Evolutionary conservation across 1,139 yeast species (phyloP).

Genomic region (Geotrichum candidum): DNA sequence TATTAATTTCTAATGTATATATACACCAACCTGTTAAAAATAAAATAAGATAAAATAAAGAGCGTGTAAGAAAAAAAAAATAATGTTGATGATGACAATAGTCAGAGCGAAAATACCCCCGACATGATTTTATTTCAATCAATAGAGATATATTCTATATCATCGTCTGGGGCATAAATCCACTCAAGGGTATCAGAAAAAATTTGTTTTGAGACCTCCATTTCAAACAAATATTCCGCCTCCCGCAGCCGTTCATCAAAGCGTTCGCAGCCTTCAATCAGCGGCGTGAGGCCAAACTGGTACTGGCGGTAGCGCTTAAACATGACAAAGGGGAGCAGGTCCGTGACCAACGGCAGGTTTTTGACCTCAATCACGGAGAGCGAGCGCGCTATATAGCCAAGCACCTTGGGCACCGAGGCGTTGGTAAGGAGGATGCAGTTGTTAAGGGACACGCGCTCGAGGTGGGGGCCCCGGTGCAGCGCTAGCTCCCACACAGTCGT

Average conservation of each 20-base stretch:
- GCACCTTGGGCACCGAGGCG: constrained; percentile 57
- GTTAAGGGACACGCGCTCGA: constrained; percentile 71
- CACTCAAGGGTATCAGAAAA: constrained; percentile 34
- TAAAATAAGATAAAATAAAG: neutral
- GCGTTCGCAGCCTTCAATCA: constrained; percentile 72
- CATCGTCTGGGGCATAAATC: constrained; percentile 33
- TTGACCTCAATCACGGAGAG: constrained; percentile 75
- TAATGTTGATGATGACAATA: neutral
- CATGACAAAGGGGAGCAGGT: constrained; percentile 58
- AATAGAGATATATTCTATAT: constrained; percentile 15
- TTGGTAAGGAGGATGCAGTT: constrained; percentile 65
- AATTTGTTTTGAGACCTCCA: constrained; percentile 42
- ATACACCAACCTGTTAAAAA: neutral
- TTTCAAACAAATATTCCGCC: constrained; percentile 58
- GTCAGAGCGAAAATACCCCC: neutral
- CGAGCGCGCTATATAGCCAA: constrained; percentile 49
- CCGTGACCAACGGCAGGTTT: constrained; percentile 51
- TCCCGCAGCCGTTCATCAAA: constrained; percentile 54
- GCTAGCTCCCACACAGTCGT: constrained; percentile 77
- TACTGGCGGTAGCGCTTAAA: constrained; percentile 59
- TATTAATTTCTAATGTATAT: neutral
- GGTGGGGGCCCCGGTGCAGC: constrained; percentile 45
- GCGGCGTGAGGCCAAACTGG: constrained; percentile 44
- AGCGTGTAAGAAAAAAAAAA: neutral
- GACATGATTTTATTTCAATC: neutral